Evolutionary conservation across 2,329 filamentous ascomycete species (phyloP).

Genomic region (Aspergillus fischeri): DNA sequence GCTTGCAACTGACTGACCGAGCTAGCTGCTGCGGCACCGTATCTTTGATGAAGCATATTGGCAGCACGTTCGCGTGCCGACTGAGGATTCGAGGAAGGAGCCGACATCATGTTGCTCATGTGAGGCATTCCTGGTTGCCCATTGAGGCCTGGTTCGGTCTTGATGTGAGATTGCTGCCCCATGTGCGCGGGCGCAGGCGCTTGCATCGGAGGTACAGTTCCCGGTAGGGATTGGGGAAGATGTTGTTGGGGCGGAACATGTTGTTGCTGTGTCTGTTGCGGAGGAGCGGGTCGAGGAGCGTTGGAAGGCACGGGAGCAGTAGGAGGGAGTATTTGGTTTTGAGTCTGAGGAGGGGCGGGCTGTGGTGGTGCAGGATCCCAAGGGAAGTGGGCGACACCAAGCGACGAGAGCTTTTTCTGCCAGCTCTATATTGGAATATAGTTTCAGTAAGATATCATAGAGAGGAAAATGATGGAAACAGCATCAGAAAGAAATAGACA

Average conservation of each 20-base stretch:
- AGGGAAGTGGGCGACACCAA: constrained; percentile 82
- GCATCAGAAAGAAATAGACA: neutral
- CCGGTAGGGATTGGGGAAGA: constrained; percentile 30
- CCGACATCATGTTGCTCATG: constrained; percentile 32
- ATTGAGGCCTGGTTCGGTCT: constrained; percentile 49
- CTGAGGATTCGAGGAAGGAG: constrained; percentile 38
- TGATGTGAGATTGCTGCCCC: constrained; percentile 43
- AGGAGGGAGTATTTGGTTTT: constrained; percentile 36
- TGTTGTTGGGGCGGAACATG: constrained; percentile 36
- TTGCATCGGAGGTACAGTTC: constrained; percentile 22
- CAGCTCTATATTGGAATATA: constrained; percentile 62
- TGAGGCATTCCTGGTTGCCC: constrained; percentile 28
- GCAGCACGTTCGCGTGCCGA: constrained; percentile 54
- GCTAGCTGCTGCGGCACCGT: constrained; percentile 38
- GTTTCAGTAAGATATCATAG: neutral
- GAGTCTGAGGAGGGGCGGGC: constrained; percentile 44
- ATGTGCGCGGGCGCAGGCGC: constrained; percentile 21
- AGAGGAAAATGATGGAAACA: neutral
- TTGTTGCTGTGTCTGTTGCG: constrained; percentile 27
- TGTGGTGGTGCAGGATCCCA: constrained; percentile 83
- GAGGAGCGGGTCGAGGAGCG: constrained; percentile 35
- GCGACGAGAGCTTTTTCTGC: constrained; percentile 83
- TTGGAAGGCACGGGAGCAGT: constrained; percentile 43
- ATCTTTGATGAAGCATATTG: constrained; percentile 48
- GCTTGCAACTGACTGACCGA: constrained; percentile 44